Base-by-base conservation (phyloP, 2,329 filamentous ascomycete genomes). In the Polychaeton citri region DNA sequence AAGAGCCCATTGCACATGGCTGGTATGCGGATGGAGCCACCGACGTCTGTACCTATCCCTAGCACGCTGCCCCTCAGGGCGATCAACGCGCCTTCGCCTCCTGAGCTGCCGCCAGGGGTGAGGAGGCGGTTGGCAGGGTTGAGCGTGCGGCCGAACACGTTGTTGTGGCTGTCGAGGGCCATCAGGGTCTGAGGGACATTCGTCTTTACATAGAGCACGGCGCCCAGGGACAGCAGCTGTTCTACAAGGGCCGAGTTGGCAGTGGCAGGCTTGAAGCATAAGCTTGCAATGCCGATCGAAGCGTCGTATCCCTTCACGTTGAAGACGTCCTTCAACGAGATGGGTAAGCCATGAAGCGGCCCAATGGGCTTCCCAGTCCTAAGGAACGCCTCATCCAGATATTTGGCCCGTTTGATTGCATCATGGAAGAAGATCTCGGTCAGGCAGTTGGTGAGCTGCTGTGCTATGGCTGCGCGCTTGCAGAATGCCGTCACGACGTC, bases 161-260 rank as follows among this genome's bases (percentile, higher is more conserved):
- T 66, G 47, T 72, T 72, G 47, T 71, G 66, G 1, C 60, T 64
- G 43, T 72, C 68, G 10, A 67, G 44, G 4, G 61, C 57, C 64
- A 70, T 66, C 43, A 74, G 59, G 0, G 67, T 71, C 40, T 69
- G 65, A 3, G 71, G 69, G 2, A 73, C 52, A 40, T 72, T 72
- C 3, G 70, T 74, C 50, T 74, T 71, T 49, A 58, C 63, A 43
- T 67, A 66, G 2, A 68, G 42, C 1, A 72, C 61, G 2, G 69
- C 68, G 4, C 68, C 68, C 4, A 60, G 54, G 10, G 48, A 47
- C 2, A 67, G 52, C 9, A 72, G 47, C 17, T 64, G 44, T 9
- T 61, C 54, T 0, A 67, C 65, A 6, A 71, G 48, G 0, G 59
- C 45, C 1, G 62, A 57, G 37, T 60, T 57, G 5, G 52, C 47